Evolutionary conservation across 306 rosid genomes (phyloP), one percentile per base, ranked within the genome.

Genomic region (Dicorynia guianensis): DNA sequence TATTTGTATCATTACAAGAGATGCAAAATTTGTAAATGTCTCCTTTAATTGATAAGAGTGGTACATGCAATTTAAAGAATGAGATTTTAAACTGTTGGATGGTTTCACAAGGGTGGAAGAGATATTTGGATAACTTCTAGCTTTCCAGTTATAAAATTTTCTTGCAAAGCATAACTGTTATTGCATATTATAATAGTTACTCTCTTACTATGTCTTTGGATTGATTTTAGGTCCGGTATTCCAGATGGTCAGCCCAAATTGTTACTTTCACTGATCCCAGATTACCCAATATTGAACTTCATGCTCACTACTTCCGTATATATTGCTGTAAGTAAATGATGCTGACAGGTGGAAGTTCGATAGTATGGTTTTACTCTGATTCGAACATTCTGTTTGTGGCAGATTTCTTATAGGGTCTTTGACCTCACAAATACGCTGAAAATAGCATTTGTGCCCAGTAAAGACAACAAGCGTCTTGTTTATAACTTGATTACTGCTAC

Each of bases 221-320:
- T 18, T 66, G 69, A 82, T 83, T 81, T 71, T 90, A 95, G 99
- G 78, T 90, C 99, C 30, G 86, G 86, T 64, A 80, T 89, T 81
- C 97, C 99, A 43, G 93, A 95, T 63, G 99, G 86, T 61, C 99
- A 95, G 82, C 99, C 99, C 9, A 95, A 92, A 77, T 69, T 90
- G 80, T 84, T 92, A 83, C 99, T 95, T 55, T 82, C 92, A 52
- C 77, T 95, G 86, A 87, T 92, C 73, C 97, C 97, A 35, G 81
- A 82, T 65, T 95, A 89, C 74, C 99, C 99, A 43, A 75, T 92
- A 82, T 80, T 95, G 87, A 95, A 95, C 83, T 87, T 95, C 85
- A 71, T 95, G 97, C 93, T 95, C 83, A 88, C 96, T 49, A 82
- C 96, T 47, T 42, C 90, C 78, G 76, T 92, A 79, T 85, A 90